Conservation (phyloP, 768 basidiomycete genomes). For the Agrocybe pediades region DNA sequence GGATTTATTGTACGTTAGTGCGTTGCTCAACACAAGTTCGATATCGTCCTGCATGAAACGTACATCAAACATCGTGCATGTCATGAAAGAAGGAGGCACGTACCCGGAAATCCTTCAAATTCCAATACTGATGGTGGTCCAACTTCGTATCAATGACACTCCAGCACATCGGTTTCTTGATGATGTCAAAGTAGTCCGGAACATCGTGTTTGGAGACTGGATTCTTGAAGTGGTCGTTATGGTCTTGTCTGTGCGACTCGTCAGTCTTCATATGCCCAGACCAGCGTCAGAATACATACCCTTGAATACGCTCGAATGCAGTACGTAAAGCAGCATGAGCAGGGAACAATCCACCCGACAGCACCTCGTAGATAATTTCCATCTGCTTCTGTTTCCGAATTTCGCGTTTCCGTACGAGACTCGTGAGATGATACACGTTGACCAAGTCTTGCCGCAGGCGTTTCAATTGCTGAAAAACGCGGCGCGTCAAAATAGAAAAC, state of each 20-base stretch:
- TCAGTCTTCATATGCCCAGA: not conserved
- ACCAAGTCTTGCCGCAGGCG: conserved; percentile 78
- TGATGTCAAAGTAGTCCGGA: conserved; percentile 88
- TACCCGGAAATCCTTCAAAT: conserved; percentile 74
- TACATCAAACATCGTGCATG: not conserved
- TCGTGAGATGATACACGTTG: conserved; percentile 63
- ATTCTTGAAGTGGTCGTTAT: conserved; percentile 73
- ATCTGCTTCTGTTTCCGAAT: conserved; percentile 72
- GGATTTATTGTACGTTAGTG: conserved; percentile 80
- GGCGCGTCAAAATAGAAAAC: not conserved
- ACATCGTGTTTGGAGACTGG: conserved; percentile 81
- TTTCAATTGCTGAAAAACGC: conserved; percentile 46
- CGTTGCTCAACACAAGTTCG: conserved; percentile 83
- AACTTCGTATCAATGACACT: conserved; percentile 78
- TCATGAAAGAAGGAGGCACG: conserved; percentile 7
- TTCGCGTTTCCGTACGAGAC: conserved; percentile 77
- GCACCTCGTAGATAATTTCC: conserved; percentile 64
- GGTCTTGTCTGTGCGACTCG: conserved; percentile 59
- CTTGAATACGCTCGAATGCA: conserved; percentile 65
- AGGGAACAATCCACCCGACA: conserved; percentile 67
- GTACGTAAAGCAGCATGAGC: conserved; percentile 60
- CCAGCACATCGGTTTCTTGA: conserved; percentile 91
- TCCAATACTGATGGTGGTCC: conserved; percentile 81
- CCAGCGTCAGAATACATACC: conserved; percentile 50
- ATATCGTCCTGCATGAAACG: conserved; percentile 64